phyloP scores from a whole-genome alignment of 1,139 yeast genomes.

The Scheffersomyces illinoinensis region DNA sequence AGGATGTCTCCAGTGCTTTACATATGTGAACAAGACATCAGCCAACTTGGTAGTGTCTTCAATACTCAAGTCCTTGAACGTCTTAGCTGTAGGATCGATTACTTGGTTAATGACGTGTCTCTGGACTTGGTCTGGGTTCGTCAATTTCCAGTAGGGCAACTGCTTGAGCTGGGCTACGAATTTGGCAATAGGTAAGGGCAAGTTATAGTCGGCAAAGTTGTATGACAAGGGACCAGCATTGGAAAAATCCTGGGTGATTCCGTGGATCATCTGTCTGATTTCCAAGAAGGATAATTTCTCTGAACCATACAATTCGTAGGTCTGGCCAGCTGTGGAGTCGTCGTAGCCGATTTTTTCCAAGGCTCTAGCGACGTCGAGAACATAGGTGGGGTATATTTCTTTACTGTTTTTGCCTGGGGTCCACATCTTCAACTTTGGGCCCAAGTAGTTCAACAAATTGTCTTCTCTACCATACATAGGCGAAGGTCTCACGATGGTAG shows the following conservation, averaged over 20 bases:
- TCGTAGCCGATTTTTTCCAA: constrained; percentile 79
- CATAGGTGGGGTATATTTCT: constrained; percentile 73
- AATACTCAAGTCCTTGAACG: constrained; percentile 75
- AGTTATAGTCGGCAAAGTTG: constrained; percentile 53
- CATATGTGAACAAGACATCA: constrained; percentile 67
- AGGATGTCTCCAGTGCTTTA: constrained; percentile 55
- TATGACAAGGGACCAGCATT: constrained; percentile 56
- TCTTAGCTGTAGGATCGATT: constrained; percentile 60
- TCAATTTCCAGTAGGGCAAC: constrained; percentile 65
- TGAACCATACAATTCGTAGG: constrained; percentile 76
- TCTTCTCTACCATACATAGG: constrained; percentile 82
- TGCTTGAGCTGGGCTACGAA: constrained; percentile 50
- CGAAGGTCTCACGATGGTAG: constrained; percentile 85
- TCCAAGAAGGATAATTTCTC: constrained; percentile 64
- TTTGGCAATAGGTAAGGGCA: constrained; percentile 44
- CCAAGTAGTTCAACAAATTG: constrained; percentile 64
- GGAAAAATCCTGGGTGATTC: constrained; percentile 59
- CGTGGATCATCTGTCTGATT: constrained; percentile 69
- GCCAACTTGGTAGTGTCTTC: constrained; percentile 63
- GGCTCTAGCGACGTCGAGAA: constrained; percentile 75
- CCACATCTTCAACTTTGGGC: constrained; percentile 57
- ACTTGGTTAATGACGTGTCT: constrained; percentile 72
- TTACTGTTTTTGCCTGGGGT: constrained; percentile 67
- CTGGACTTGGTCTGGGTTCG: constrained; percentile 75
- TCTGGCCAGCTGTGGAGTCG: constrained; percentile 76